Evolutionary conservation across 1,284 basidiomycete genomes (phyloP), one percentile per base, ranked within the genome.

Genomic region (Afroboletus lepidellus): DNA sequence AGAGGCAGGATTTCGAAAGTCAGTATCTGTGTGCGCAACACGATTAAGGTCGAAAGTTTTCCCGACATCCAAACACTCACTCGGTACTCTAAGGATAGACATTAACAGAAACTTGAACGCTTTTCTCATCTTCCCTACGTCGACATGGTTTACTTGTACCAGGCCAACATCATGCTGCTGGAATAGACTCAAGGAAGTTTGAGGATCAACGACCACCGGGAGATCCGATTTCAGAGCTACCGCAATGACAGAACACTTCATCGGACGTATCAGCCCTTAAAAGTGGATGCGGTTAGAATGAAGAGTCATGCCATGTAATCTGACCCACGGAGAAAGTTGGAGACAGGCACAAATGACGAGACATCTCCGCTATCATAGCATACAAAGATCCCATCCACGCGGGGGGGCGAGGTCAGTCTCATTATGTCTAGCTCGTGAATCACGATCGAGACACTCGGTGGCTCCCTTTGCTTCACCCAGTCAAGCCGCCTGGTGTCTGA

Each of bases 171-270:
- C 83, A 61, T 84, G 84, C 34, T 69, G 65, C 23, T 74, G 67
- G 29, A 85, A 70, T 37, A 80, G 65, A 24, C 70, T 69, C 24
- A 74, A 61, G 4, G 82, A 84, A 41, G 72, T 70, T 52, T 75
- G 69, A 12, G 84, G 81, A 56, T 84, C 74, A n/a, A 90, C 74
- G 39, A 72, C 72, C 34, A 72, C 74, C 18, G 75, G 73, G 27
- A 85, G 69, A 63, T 92, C 89, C 11, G 81, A 81, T 67, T 91
- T 92, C 71, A 90, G 88, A 23, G 86, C 86, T 16, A 92, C 72
- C 20, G 85, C 84, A 25, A 90, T 72, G n/a, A 77, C 71, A 7
- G 87, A 79, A 33, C 83, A 71, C 56, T 77, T 78, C 60, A 83
- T 71, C 33, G 75, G 72, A 54, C 72, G 72, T 64, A 83, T 85